Evolutionary conservation across 176 grass and related monocot genomes (phyloP).

Genomic region (Ananas comosus): DNA sequence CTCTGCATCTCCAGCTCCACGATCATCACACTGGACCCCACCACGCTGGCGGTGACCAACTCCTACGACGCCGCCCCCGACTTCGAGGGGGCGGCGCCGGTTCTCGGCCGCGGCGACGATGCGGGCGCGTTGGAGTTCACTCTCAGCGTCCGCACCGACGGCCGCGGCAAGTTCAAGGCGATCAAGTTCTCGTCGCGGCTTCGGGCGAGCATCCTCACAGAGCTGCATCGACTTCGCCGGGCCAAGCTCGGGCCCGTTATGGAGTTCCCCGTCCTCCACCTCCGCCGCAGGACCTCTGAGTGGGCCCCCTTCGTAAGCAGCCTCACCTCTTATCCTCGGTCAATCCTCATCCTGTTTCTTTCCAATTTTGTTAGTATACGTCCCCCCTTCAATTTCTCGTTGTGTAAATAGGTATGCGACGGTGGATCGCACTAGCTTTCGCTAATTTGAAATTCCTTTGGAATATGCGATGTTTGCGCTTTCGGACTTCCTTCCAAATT

Average conservation of each 20-base stretch:
- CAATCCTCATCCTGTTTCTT: neutral
- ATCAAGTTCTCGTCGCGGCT: slow-evolving; percentile 79
- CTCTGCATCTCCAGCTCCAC: slow-evolving; percentile 67
- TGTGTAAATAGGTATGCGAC: too few relatives aligned
- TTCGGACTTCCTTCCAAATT: slow-evolving; percentile 8
- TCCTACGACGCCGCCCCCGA: slow-evolving; percentile 57
- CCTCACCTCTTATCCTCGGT: too few relatives aligned
- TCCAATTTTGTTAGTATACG: slow-evolving; percentile 1
- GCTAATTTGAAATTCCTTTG: too few relatives aligned
- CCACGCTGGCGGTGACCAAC: slow-evolving; percentile 69
- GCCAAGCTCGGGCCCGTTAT: slow-evolving; percentile 32
- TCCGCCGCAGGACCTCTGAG: slow-evolving; percentile 67
- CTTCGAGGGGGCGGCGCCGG: slow-evolving; percentile 63
- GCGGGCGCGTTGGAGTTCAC: slow-evolving; percentile 58
- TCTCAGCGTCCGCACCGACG: slow-evolving; percentile 60
- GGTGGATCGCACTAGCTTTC: too few relatives aligned
- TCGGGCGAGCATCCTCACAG: slow-evolving; percentile 72
- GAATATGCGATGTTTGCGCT: neutral
- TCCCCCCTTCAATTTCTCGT: too few relatives aligned
- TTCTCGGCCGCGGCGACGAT: slow-evolving; percentile 34
- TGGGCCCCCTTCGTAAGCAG: slow-evolving; percentile 79
- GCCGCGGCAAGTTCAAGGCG: slow-evolving; percentile 65
- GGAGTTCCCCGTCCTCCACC: slow-evolving; percentile 87
- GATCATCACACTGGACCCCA: slow-evolving; percentile 81
- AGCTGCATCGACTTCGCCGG: slow-evolving; percentile 67